Conservation (phyloP, 345 rosid genomes). For the Viola odorata region DNA sequence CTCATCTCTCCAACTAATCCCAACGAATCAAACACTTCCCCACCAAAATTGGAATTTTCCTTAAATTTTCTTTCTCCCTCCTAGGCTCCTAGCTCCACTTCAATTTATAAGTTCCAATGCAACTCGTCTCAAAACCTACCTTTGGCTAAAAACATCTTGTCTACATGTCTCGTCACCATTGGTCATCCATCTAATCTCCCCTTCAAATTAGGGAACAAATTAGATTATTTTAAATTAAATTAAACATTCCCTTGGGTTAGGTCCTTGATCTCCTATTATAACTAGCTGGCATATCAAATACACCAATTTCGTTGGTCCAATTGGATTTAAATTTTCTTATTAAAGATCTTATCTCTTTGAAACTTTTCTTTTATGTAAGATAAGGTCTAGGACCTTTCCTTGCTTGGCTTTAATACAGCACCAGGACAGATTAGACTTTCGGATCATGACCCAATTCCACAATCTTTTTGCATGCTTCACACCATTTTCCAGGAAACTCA, state of each 20-base stretch:
- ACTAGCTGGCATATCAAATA: slow-evolving; percentile 19
- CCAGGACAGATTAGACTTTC: slow-evolving; percentile 29
- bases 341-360: slow-evolving; percentile 36
- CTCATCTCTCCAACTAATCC: background rate
- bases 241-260: background rate
- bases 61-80: background rate
- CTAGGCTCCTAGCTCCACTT: slow-evolving; percentile 6
- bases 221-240: background rate
- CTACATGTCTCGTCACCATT: slow-evolving; percentile 2
- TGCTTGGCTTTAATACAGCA: slow-evolving; percentile 47
- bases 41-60: slow-evolving; percentile 23
- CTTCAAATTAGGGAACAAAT: background rate
- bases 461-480: slow-evolving; percentile 3
- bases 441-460: slow-evolving; percentile 18
- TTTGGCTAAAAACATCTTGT: slow-evolving; percentile 4
- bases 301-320: slow-evolving; percentile 27
- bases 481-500: background rate
- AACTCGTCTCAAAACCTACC: slow-evolving; percentile 12
- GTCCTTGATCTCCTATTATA: no score
- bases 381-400: slow-evolving; percentile 31
- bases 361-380: slow-evolving; percentile 20
- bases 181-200: slow-evolving; percentile 1
- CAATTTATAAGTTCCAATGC: slow-evolving; percentile 6
- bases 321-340: slow-evolving; percentile 1
- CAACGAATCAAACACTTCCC: slow-evolving; percentile 12